phyloP scores from a whole-genome alignment of 1,139 yeast species.

The Geotrichum cucujoidarum region DNA sequence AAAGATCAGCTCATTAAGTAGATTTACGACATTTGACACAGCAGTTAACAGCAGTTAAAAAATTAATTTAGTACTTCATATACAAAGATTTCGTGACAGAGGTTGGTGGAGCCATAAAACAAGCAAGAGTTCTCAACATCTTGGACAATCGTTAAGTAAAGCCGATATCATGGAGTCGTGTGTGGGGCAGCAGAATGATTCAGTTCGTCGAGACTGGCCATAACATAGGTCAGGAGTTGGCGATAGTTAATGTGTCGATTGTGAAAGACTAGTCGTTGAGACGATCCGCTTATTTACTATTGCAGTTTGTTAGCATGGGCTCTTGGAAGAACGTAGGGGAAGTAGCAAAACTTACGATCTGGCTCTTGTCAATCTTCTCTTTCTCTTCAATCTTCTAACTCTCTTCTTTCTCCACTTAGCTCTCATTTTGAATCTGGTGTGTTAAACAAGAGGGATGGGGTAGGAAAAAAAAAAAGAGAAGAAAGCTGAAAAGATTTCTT shows the following conservation, averaged over 20 bases:
- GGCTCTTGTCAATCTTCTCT: constrained; percentile 99
- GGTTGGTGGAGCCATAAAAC: constrained; percentile 11
- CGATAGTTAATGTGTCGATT: constrained; percentile 1
- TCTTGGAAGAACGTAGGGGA: neutral
- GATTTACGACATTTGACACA: neutral
- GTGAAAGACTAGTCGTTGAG: constrained; percentile 8
- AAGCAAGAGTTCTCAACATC: constrained; percentile 1
- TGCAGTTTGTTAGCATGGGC: neutral
- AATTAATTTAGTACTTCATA: constrained; percentile 3
- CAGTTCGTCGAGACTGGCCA: constrained; percentile 1
- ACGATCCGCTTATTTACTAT: constrained; percentile 17
- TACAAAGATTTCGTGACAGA: constrained; percentile 2
- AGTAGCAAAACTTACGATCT: constrained; percentile 45
- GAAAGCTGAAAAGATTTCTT: constrained; percentile 5
- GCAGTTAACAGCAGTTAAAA: neutral
- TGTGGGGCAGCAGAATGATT: constrained; percentile 4
- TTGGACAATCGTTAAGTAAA: constrained; percentile 2
- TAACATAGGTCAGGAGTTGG: neutral
- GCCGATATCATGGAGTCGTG: constrained; percentile 7
- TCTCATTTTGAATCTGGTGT: constrained; percentile 28
- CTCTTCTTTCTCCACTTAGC: constrained; percentile 93
- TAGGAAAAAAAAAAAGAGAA: constrained; percentile 12
- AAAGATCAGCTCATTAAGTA: no score
- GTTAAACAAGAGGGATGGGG: constrained; percentile 14
- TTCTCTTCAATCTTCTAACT: constrained; percentile 99